Base-by-base conservation (phyloP, 2,329 filamentous ascomycete species). In the Curvularia sp. region DNA sequence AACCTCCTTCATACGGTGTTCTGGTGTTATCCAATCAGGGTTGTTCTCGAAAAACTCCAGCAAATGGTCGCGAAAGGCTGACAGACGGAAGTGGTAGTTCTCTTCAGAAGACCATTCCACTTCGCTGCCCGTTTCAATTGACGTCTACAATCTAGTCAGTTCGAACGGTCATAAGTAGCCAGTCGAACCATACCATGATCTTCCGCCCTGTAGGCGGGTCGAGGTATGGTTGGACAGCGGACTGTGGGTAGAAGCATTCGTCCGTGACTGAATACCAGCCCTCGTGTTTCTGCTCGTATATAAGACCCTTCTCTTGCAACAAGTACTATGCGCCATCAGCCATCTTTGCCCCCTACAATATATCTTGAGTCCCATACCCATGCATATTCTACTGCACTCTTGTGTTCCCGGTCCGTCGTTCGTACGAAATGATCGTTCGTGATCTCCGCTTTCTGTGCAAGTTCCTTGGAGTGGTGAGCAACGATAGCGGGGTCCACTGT, bases 261-360 rank as follows among this genome's bases (percentile, higher is more conserved):
- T 99, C 95, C 75, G 91, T 93, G 53, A 99, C 89, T 55, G 91
- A 95, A 77, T 99, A 99, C 95, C 95, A 99, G 1, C 95, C 95
- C 73, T 92, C 87, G 70, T 98, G 95, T 67, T 90, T 92, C 10
- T 87, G 87, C 70, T 90, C 87, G 78, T 97, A 97, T 53, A 98
- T 89, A 60, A 90, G 88, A 8, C 90, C 89, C 46, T 85, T 83
- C 53, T 93, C 87, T 69, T 89, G 84, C 58, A 99, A 82, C 74
- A 93, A 83, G 64, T 86, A 83, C 83, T 85, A 64, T 57, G 25
- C 13, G 47, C 55, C 30, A 61, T 76, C 66, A 76, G 71, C 64
- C 43, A 51, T 42, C 32, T 8, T 51, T 25, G 23, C 13, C 23
- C 34, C n/a, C 9, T 19, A 46, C 38, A 60, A 50, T 47, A 13